These are phyloP conservation scores for Kuraishia borneana DNA, from an alignment of 805 yeast genomes.

Conservation along the genomic window DNA sequence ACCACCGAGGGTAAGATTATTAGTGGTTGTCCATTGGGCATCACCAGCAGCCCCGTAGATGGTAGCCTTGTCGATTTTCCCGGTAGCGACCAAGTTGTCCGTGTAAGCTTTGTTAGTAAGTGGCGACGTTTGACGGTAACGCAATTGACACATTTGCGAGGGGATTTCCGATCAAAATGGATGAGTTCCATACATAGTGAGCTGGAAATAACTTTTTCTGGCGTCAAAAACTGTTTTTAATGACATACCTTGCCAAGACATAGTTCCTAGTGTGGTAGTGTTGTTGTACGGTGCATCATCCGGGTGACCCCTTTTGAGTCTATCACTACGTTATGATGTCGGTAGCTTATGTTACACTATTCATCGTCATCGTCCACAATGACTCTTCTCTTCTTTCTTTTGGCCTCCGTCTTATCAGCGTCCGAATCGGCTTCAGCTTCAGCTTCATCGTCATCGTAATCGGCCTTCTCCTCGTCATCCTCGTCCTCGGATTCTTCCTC, in stretches of 20 bases:
- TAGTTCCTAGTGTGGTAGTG: no score
- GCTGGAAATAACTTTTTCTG: no score
- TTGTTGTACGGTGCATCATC: no score
- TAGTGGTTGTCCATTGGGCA: conserved; percentile 83
- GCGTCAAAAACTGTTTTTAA: background rate
- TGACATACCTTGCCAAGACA: conserved; percentile 40
- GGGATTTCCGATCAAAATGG: background rate
- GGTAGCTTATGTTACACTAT: no score
- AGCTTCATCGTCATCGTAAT: conserved; percentile 23
- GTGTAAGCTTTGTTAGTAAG: conserved; percentile 61
- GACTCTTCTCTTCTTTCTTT: conserved; percentile 34
- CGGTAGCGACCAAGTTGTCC: conserved; percentile 81
- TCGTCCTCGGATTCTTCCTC: conserved; percentile 35
- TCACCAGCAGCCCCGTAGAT: conserved; percentile 93
- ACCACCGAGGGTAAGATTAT: conserved; percentile 50
- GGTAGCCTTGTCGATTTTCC: conserved; percentile 86
- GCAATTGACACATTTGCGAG: no score
- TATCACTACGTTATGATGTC: no score
- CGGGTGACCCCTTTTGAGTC: no score
- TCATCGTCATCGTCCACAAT: conserved; percentile 41
- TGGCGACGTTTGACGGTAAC: conserved; percentile 1
- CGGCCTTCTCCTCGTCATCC: conserved; percentile 36
- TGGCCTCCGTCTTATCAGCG: conserved; percentile 15
- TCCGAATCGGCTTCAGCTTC: conserved; percentile 11
- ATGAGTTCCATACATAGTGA: background rate